Percentiles rank a stretch among this genome's conserved stretches.
Evolutionary conservation across 1,284 basidiomycete species (phyloP).

Genomic region (Schizopora paradoxa): DNA sequence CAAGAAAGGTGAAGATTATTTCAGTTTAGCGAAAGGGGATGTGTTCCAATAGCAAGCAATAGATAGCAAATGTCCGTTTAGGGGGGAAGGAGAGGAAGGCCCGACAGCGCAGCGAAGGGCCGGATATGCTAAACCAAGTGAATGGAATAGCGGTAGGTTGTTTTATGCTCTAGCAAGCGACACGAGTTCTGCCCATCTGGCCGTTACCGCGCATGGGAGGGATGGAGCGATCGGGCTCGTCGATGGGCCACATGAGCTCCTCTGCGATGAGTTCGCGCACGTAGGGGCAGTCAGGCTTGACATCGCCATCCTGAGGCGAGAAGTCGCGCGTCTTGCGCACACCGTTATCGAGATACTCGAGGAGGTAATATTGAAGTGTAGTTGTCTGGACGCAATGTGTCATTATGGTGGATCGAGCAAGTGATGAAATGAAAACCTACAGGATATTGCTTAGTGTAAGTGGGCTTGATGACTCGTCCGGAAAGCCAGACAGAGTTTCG

Average conservation of each 20-base stretch:
- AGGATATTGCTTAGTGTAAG: slow-evolving; percentile 11
- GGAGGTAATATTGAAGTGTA: slow-evolving; percentile 12
- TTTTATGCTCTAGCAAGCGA: too few relatives aligned
- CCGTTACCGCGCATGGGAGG: slow-evolving; percentile 7
- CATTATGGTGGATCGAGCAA: neutral
- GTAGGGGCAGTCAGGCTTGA: slow-evolving; percentile 18
- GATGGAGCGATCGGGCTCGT: slow-evolving; percentile 16
- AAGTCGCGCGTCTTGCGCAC: slow-evolving; percentile 8
- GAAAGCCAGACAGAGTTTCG: slow-evolving; percentile 15
- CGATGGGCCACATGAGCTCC: slow-evolving; percentile 19
- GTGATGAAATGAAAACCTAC: slow-evolving; percentile 5
- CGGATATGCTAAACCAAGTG: too few relatives aligned
- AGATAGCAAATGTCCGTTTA: too few relatives aligned
- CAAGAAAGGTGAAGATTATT: too few relatives aligned
- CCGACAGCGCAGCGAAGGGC: too few relatives aligned
- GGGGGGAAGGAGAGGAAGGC: too few relatives aligned
- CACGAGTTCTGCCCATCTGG: slow-evolving; percentile 8
- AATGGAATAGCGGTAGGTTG: too few relatives aligned
- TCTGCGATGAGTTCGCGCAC: slow-evolving; percentile 17
- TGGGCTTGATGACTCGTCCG: slow-evolving; percentile 14
- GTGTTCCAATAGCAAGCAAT: too few relatives aligned
- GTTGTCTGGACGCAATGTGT: slow-evolving; percentile 9
- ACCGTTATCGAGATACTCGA: slow-evolving; percentile 16
- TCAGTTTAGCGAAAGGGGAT: too few relatives aligned
- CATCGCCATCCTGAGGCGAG: slow-evolving; percentile 16